These are phyloP conservation scores for Scutellaria baicalensis DNA, from an alignment of 257 asterid species.

Conservation along the genomic window DNA sequence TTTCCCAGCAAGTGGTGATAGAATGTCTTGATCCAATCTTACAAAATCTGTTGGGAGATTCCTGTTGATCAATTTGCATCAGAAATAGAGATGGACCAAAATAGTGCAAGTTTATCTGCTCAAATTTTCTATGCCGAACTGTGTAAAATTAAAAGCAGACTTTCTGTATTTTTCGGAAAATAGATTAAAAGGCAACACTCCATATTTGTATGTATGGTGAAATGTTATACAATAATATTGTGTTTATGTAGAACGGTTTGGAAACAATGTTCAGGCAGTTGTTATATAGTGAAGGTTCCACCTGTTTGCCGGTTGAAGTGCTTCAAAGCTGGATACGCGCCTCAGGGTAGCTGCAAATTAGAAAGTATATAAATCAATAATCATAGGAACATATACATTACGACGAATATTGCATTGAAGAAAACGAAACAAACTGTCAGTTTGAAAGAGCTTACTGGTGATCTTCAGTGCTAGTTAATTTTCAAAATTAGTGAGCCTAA, in stretches of 20 bases:
- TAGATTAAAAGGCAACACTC: not conserved
- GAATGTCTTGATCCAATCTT: conserved; percentile 86
- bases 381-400: not conserved
- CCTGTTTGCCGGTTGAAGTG: conserved; percentile 74
- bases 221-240: not conserved
- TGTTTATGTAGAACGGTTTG: not conserved
- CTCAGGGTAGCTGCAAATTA: conserved; percentile 62
- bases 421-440: not conserved
- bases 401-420: not conserved
- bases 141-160: not conserved
- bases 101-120: not conserved
- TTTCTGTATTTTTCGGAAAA: not conserved
- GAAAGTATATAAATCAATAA: not conserved
- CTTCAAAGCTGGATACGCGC: conserved; percentile 87
- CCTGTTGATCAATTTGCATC: conserved; percentile 37
- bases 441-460: not conserved
- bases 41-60: conserved; percentile 83
- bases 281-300: conserved; percentile 9
- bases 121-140: not conserved
- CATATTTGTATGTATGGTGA: not conserved
- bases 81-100: conserved; percentile 9
- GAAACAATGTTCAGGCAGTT: not conserved
- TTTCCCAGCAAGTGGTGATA: conserved; percentile 91
- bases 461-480: not conserved
- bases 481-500: not conserved